Evolutionary conservation across 176 grass and related monocot species (phyloP), one percentile per base, ranked within the genome.

Genomic region (Avena insularis): DNA sequence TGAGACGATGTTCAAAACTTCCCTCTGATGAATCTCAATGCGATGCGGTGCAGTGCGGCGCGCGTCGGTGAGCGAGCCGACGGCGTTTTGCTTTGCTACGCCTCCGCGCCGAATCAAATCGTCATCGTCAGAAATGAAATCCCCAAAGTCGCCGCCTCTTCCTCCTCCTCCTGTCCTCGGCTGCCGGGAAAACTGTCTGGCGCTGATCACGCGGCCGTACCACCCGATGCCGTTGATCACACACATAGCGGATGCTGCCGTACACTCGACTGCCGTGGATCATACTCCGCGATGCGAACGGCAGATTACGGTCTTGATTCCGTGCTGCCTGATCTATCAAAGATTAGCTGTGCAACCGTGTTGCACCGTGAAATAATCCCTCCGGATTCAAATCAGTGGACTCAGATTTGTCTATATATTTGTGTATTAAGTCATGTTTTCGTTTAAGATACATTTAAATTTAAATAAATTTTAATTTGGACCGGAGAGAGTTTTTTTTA

Each of bases 11-110:
- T 75, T 91, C 4, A 53, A 6, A 53, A 6, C 50, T 53, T 55
- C 53, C 5, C 15, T 55, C 15, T 55, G 53, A 17, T 55, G 46
- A 48, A 91, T 91, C 89, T 87, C 81, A 67, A 91, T 50, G 85
- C 31, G 4, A 12, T 33, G 29, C 64, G 14, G 13, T 38, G 31
- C 46, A 16, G 6, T 17, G 45, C 25, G 11, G 14, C 12, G 6
- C 15, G 55, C 82, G 76, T 85, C 62, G 82, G 87, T 53, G 87
- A 7, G 31, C 19, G 13, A 80, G 38, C 45, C 46, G 40, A 43
- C 40, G 60, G 60, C 61, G 13, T 66, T 40, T 65, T 76, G 15
- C 51, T 23, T 53, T 8, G 6, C 5, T 43, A 20, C 20, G 55
- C 55, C 5, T 9, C 85, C 1, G 38, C 4, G 87, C 68, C 60